Conservation (phyloP, 140 eudicot genomes). For the Oenanthe javanica region DNA sequence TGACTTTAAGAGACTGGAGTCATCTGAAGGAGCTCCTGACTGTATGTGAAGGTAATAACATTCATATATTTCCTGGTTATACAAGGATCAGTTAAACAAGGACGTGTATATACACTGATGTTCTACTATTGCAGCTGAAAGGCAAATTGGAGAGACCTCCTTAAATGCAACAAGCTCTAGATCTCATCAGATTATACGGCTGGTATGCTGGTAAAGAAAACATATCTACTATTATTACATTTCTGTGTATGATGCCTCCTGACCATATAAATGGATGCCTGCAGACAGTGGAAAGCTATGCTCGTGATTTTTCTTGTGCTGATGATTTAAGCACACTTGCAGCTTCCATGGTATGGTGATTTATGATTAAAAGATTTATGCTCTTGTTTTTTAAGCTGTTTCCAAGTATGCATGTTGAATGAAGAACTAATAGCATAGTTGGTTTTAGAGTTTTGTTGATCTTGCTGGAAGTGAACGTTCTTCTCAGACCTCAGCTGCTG, state of each 20-base stretch:
- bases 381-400: background rate
- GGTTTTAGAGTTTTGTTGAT: slow-evolving; percentile 48
- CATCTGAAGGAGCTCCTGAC: slow-evolving; percentile 63
- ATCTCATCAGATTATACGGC: slow-evolving; percentile 84
- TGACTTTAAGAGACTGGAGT: slow-evolving; percentile 45
- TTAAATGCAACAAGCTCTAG: slow-evolving; percentile 83
- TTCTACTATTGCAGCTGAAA: slow-evolving; percentile 50
- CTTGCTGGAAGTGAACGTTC: slow-evolving; percentile 60
- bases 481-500: slow-evolving; percentile 51
- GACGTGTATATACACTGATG: background rate
- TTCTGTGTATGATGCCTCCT: background rate
- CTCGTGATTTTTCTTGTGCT: slow-evolving; percentile 33
- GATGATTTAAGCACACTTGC: slow-evolving; percentile 57
- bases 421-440: slow-evolving; percentile 1
- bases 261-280: slow-evolving; percentile 1
- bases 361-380: background rate
- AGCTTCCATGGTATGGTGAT: slow-evolving; percentile 63
- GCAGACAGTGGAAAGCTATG: slow-evolving; percentile 81
- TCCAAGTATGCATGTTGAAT: background rate
- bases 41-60: slow-evolving; percentile 59
- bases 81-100: background rate
- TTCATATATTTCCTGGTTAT: background rate
- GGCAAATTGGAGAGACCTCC: slow-evolving; percentile 82
- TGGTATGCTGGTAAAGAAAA: slow-evolving; percentile 37
- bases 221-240: background rate